phyloP scores from a whole-genome alignment of 306 rosid species.

The Quercus rubra region DNA sequence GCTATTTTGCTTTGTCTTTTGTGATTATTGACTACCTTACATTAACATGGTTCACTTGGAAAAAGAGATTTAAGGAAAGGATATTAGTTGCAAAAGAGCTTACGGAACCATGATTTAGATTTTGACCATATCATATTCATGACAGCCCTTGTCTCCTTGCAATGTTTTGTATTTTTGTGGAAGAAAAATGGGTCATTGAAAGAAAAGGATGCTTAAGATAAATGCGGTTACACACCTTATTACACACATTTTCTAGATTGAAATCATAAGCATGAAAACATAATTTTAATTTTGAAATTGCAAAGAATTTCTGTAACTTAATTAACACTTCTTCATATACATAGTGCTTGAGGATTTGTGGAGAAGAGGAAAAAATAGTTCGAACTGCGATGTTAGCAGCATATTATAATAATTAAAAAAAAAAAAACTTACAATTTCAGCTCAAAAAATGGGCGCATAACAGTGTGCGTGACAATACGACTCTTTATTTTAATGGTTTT shows the following conservation, averaged over 20 bases:
- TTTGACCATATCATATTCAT: slow-evolving; percentile 32
- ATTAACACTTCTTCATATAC: neutral
- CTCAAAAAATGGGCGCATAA: too few species aligned
- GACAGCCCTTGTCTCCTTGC: slow-evolving; percentile 43
- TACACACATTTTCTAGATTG: too few species aligned
- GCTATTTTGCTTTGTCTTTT: slow-evolving; percentile 5
- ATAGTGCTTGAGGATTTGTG: accelerated
- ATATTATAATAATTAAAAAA: too few species aligned
- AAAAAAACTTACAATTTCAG: too few species aligned
- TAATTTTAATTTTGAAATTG: too few species aligned
- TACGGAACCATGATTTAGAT: slow-evolving; percentile 29
- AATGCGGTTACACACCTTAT: too few species aligned
- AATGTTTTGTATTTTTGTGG: slow-evolving; percentile 28
- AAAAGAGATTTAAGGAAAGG: slow-evolving; percentile 1
- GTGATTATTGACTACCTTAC: slow-evolving; percentile 13
- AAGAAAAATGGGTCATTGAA: slow-evolving; percentile 32
- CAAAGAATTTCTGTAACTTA: accelerated
- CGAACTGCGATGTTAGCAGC: accelerated
- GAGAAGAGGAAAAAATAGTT: accelerated
- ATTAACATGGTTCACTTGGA: neutral
- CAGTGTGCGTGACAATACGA: too few species aligned
- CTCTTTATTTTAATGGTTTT: neutral
- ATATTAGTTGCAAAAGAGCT: slow-evolving; percentile 22
- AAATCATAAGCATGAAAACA: too few species aligned
- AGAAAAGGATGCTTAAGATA: slow-evolving; percentile 24